Evolutionary conservation across 2,329 filamentous ascomycete genomes (phyloP).

Genomic region (Lecanicillium sp.): DNA sequence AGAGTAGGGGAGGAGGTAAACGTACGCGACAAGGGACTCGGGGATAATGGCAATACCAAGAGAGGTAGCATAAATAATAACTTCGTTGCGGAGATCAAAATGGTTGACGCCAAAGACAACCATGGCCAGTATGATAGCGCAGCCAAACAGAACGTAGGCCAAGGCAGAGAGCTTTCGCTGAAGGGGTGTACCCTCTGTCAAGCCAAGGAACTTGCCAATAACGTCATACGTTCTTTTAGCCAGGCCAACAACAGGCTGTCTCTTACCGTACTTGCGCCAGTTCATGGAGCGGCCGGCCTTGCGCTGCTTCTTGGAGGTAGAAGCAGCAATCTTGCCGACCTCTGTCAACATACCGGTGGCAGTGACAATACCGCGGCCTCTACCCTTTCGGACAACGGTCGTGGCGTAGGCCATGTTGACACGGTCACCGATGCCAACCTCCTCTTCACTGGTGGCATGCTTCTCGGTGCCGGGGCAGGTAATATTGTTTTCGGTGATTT

Average conservation of each 20-base stretch:
- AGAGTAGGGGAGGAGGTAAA: slow-evolving; percentile 8
- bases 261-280: slow-evolving; percentile 44
- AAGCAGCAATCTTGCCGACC: slow-evolving; percentile 60
- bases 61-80: slow-evolving; percentile 51
- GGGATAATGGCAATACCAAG: slow-evolving; percentile 56
- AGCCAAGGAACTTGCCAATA: slow-evolving; percentile 50
- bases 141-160: slow-evolving; percentile 67
- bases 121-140: slow-evolving; percentile 52
- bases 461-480: slow-evolving; percentile 37
- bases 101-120: slow-evolving; percentile 52
- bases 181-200: slow-evolving; percentile 64
- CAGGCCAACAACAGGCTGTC: slow-evolving; percentile 38
- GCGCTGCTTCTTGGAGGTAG: slow-evolving; percentile 44
- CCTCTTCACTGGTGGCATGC: slow-evolving; percentile 32
- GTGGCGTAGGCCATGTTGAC: slow-evolving; percentile 71
- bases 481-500: slow-evolving; percentile 47
- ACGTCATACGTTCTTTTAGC: slow-evolving; percentile 39
- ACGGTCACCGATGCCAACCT: slow-evolving; percentile 62
- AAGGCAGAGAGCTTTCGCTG: slow-evolving; percentile 73
- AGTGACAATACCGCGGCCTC: slow-evolving; percentile 65
- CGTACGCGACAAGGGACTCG: slow-evolving; percentile 55
- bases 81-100: slow-evolving; percentile 42
- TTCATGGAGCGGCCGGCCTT: slow-evolving; percentile 49
- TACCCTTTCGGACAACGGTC: slow-evolving; percentile 64
- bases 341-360: slow-evolving; percentile 66